A percentile compares a stretch with the other conserved stretches of the same genome.
Evolutionary conservation across 1,284 basidiomycete genomes (phyloP).

Genomic region (Ustilago bromivora): DNA sequence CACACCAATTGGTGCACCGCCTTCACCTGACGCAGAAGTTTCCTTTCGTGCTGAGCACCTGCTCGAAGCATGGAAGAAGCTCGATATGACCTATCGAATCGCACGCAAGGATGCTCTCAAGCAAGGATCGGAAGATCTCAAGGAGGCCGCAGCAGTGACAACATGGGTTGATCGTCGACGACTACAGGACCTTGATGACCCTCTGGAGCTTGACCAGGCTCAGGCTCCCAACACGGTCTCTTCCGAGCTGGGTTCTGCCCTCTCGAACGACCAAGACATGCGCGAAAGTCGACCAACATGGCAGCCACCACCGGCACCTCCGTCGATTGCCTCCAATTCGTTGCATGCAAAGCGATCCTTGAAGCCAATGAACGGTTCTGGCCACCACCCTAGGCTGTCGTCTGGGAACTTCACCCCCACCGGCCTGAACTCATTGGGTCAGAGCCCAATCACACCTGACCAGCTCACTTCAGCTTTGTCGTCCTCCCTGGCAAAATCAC

Average conservation of each 20-base stretch:
- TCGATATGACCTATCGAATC: constrained; percentile 85
- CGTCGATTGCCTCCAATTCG: constrained; percentile 3
- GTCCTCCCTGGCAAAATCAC: constrained; percentile 39
- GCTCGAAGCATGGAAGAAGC: constrained; percentile 79
- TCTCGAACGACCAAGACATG: constrained; percentile 30
- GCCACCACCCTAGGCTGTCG: constrained; percentile 13
- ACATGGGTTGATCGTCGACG: constrained; percentile 47
- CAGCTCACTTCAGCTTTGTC: constrained; percentile 33
- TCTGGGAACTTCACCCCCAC: constrained; percentile 33
- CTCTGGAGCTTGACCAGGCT: constrained; percentile 46
- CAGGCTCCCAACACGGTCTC: constrained; percentile 60
- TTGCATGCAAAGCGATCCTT: constrained; percentile 13
- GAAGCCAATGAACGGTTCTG: constrained; percentile 26
- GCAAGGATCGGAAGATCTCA: constrained; percentile 64
- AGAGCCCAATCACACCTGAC: constrained; percentile 42
- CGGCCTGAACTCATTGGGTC: constrained; percentile 26
- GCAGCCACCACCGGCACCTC: constrained; percentile 42
- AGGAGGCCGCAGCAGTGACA: constrained; percentile 17
- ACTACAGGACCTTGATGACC: constrained; percentile 44
- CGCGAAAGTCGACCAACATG: constrained; percentile 33
- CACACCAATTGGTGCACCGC: constrained; percentile 17
- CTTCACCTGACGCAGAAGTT: constrained; percentile 36
- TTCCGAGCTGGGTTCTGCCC: constrained; percentile 40
- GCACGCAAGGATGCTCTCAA: constrained; percentile 72
- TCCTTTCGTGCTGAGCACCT: constrained; percentile 72